Percentiles rank a stretch among this genome's conserved stretches.
These are phyloP conservation scores for Stagonosporopsis cucurbitacearum DNA, from an alignment of 2,329 filamentous ascomycete genomes.

Conservation along the genomic window DNA sequence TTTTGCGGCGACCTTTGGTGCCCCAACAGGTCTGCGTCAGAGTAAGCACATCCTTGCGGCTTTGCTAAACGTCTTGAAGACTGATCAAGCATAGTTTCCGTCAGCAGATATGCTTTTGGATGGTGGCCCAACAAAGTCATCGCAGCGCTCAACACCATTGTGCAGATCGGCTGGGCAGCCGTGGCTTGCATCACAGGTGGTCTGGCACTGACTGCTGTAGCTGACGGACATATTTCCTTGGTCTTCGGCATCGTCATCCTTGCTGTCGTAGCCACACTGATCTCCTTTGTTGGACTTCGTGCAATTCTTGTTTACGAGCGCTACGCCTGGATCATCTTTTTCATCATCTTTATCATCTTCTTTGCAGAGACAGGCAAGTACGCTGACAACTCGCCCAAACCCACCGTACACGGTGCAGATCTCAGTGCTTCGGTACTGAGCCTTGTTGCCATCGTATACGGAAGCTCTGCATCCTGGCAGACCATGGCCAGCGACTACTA, in stretches of 20 bases:
- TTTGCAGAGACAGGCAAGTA: conserved; percentile 56
- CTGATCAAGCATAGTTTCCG: conserved; percentile 9
- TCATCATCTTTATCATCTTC: conserved; percentile 57
- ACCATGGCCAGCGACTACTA: conserved; percentile 55
- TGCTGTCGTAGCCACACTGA: conserved; percentile 45
- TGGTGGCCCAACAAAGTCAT: conserved; percentile 59
- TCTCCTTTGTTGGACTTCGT: conserved; percentile 52
- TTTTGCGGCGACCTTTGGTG: conserved; percentile 53
- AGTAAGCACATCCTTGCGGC: conserved; percentile 37
- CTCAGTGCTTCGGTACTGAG: conserved; percentile 41
- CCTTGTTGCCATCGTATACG: conserved; percentile 43
- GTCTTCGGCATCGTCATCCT: conserved; percentile 55
- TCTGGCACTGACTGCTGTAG: conserved; percentile 51
- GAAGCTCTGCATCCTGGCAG: conserved; percentile 51
- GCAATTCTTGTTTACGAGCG: conserved; percentile 57
- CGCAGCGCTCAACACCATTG: conserved; percentile 55
- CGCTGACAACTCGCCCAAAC: conserved; percentile 49
- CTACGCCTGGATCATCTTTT: conserved; percentile 57
- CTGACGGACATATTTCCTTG: conserved; percentile 52
- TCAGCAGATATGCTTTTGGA: conserved; percentile 50
- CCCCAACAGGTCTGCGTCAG: conserved; percentile 52
- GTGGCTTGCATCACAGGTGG: conserved; percentile 54
- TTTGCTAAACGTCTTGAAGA: neutral
- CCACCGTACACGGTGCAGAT: conserved; percentile 40
- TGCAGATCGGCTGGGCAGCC: conserved; percentile 54